Conservation (phyloP, 768 basidiomycete species). For the Suillus paluster region DNA sequence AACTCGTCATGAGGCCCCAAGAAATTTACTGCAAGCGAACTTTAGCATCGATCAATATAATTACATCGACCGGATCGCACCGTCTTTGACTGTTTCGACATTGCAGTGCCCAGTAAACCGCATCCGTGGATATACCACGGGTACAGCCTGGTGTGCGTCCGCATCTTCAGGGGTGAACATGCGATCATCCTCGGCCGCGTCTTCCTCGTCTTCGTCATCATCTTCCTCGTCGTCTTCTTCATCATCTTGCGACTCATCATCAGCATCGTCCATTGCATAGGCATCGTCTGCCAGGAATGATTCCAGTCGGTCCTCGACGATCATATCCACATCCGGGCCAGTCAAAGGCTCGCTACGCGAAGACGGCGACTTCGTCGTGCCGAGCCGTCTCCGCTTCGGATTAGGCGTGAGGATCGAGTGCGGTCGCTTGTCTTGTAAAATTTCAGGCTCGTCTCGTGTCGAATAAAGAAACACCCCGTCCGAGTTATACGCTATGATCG, state of each 20-base stretch:
- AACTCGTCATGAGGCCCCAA: conserved; percentile 79
- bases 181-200: conserved; percentile 37
- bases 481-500: conserved; percentile 63
- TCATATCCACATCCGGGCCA: neutral
- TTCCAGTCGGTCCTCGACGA: conserved; percentile 9
- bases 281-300: conserved; percentile 19
- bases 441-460: conserved; percentile 61
- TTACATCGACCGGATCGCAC: conserved; percentile 43
- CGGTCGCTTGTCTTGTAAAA: conserved; percentile 22
- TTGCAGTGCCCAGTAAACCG: conserved; percentile 77
- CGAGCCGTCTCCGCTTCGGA: conserved; percentile 26
- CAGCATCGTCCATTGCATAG: conserved; percentile 29
- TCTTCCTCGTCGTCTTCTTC: conserved; percentile 29
- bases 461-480: conserved; percentile 79
- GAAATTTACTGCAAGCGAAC: conserved; percentile 69
- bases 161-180: conserved; percentile 27
- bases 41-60: conserved; percentile 5
- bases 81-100: conserved; percentile 85
- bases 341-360: conserved; percentile 2
- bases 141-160: conserved; percentile 40
- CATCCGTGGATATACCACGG: conserved; percentile 64
- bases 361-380: conserved; percentile 16
- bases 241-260: conserved; percentile 33
- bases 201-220: conserved; percentile 35
- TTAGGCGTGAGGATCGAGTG: conserved; percentile 36